These are phyloP conservation scores for Blastomyces gilchristii DNA, from an alignment of 2,329 filamentous ascomycete genomes.

Conservation along the genomic window DNA sequence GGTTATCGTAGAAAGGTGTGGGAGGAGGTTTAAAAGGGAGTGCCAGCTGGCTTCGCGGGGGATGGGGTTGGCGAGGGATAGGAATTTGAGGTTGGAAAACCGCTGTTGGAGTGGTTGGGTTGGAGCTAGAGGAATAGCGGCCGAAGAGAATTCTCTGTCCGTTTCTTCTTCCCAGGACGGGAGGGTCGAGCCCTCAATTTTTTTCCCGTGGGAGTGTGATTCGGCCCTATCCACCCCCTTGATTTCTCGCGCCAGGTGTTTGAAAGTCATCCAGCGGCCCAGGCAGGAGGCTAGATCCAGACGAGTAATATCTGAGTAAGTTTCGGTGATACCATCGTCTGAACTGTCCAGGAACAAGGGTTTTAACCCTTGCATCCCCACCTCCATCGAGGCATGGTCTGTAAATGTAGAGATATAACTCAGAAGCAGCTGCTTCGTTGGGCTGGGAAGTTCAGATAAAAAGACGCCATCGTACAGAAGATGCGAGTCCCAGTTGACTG, in stretches of 20 bases:
- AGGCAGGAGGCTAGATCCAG: slow-evolving; percentile 46
- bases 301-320: slow-evolving; percentile 37
- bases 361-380: slow-evolving; percentile 37
- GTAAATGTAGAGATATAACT: slow-evolving; percentile 48
- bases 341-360: slow-evolving; percentile 36
- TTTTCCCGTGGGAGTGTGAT: neutral
- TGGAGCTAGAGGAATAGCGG: neutral
- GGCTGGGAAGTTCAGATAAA: slow-evolving; percentile 42
- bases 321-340: slow-evolving; percentile 12
- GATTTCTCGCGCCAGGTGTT: slow-evolving; percentile 38
- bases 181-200: slow-evolving; percentile 18
- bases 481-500: slow-evolving; percentile 47
- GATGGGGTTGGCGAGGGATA: slow-evolving; percentile 47
- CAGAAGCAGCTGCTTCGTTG: slow-evolving; percentile 44
- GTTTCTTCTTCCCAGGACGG: slow-evolving; percentile 34
- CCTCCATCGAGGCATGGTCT: slow-evolving; percentile 30
- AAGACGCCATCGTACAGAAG: slow-evolving; percentile 48
- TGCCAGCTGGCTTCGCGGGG: slow-evolving; percentile 42
- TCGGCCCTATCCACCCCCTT: slow-evolving; percentile 18
- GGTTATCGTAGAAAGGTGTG: slow-evolving; percentile 46
- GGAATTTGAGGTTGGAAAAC: slow-evolving; percentile 46
- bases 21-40: slow-evolving; percentile 44
- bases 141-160: slow-evolving; percentile 8
- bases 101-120: slow-evolving; percentile 23
- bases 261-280: slow-evolving; percentile 40